Conservation (phyloP, 2,329 filamentous ascomycete genomes). For the Remersonia thermophila region DNA sequence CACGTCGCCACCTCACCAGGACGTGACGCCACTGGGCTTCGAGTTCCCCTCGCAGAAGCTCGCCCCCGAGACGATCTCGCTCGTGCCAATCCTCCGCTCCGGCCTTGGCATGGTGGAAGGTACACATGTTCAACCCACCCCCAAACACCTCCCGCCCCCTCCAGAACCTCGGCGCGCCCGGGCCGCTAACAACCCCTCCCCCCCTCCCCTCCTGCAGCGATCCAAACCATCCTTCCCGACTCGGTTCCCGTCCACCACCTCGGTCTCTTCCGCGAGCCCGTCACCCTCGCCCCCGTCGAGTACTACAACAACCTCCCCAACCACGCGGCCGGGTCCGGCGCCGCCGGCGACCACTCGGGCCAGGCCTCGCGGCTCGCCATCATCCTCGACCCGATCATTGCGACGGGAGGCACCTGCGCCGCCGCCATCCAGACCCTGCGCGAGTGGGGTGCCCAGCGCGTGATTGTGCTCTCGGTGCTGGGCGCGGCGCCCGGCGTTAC, state of each 20-base stretch:
- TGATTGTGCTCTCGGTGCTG: slow-evolving; percentile 66
- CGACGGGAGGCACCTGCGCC: slow-evolving; percentile 78
- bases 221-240: slow-evolving; percentile 69
- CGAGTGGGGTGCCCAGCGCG: slow-evolving; percentile 81
- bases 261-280: slow-evolving; percentile 83
- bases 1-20: slow-evolving; percentile 40
- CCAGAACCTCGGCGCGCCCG: too few species aligned
- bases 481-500: slow-evolving; percentile 59
- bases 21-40: slow-evolving; percentile 65
- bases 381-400: slow-evolving; percentile 83
- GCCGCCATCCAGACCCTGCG: slow-evolving; percentile 80
- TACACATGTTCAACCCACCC: too few species aligned
- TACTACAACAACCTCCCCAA: slow-evolving; percentile 97
- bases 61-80: slow-evolving; percentile 54
- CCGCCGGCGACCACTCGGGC: slow-evolving; percentile 23
- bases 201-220: slow-evolving; percentile 33
- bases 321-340: slow-evolving; percentile 35
- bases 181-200: not conserved
- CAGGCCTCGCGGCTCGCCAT: slow-evolving; percentile 52
- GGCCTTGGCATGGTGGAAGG: slow-evolving; percentile 85
- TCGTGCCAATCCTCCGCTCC: slow-evolving; percentile 87
- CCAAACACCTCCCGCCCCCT: too few species aligned
- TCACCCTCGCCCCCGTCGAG: slow-evolving; percentile 78
- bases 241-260: slow-evolving; percentile 84
- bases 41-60: slow-evolving; percentile 56